These are phyloP conservation scores for Chlorella sp. DNA, from an alignment of 139 green algal species.

Conservation along the genomic window DNA sequence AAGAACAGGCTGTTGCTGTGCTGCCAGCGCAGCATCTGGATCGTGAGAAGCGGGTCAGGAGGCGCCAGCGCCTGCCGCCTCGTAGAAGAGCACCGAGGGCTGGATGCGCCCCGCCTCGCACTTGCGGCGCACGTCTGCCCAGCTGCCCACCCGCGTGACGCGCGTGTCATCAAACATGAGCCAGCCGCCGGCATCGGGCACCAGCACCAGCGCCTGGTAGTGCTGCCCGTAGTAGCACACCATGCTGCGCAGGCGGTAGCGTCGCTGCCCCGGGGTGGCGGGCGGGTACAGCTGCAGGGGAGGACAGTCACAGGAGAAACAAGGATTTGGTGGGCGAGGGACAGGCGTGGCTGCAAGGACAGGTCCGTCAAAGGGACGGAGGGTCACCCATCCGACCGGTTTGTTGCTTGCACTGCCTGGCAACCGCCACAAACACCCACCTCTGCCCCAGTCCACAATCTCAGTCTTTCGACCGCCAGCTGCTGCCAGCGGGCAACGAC, in stretches of 20 bases:
- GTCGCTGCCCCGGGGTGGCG: not conserved
- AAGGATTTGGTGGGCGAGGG: too few relatives aligned
- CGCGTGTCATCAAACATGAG: conserved; percentile 80
- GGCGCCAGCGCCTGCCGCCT: not conserved
- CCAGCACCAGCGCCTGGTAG: conserved; percentile 56
- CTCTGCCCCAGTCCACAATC: too few relatives aligned
- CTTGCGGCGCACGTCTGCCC: conserved; percentile 2
- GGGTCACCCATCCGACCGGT: not conserved
- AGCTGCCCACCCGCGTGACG: conserved; percentile 35
- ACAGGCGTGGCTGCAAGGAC: too few relatives aligned
- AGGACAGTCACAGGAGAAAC: not conserved
- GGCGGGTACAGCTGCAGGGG: not conserved
- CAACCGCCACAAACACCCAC: not conserved
- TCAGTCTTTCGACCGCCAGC: too few relatives aligned
- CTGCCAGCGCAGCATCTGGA: too few relatives aligned
- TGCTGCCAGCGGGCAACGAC: too few relatives aligned
- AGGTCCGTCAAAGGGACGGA: not conserved
- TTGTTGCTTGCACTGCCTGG: not conserved
- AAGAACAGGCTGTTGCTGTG: too few relatives aligned
- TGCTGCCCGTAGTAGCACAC: conserved; percentile 80
- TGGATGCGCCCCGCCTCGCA: conserved; percentile 27
- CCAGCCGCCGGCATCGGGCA: conserved; percentile 59
- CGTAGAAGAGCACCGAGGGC: conserved; percentile 26
- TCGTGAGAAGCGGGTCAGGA: too few relatives aligned
- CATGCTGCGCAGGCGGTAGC: conserved; percentile 63